A percentile compares a stretch with the other conserved stretches of the same genome.
Conservation (phyloP, 2,329 filamentous ascomycete species). For the Aspergillus pseudotamarii region DNA sequence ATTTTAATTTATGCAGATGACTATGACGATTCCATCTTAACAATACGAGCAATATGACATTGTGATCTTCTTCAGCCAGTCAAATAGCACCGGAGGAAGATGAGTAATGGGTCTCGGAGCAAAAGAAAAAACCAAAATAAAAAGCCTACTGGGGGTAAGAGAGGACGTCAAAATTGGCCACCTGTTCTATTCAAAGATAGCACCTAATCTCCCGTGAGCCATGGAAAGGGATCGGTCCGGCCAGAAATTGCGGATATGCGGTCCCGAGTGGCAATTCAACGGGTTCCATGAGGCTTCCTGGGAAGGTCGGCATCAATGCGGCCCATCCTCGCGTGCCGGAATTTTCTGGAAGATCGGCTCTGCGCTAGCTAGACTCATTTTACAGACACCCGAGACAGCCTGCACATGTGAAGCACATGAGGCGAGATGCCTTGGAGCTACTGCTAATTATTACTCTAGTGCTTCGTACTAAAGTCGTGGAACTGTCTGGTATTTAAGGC, state of each 20-base stretch:
- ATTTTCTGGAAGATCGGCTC: neutral
- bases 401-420: neutral
- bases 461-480: too few species aligned
- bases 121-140: neutral
- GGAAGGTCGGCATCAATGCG: neutral
- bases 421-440: neutral
- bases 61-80: neutral
- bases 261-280: slow-evolving; percentile 16
- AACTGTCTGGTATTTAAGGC: neutral
- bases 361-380: neutral
- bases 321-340: neutral
- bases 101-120: neutral
- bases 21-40: neutral
- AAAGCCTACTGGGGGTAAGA: too few species aligned
- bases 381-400: neutral
- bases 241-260: slow-evolving; percentile 12
- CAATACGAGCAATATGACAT: neutral
- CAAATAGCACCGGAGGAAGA: neutral
- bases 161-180: slow-evolving; percentile 14
- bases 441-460: neutral
- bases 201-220: slow-evolving; percentile 13
- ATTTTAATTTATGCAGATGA: neutral
- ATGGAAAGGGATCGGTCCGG: slow-evolving; percentile 16
- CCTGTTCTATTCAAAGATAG: slow-evolving; percentile 10
- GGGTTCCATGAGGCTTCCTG: neutral